phyloP scores from a whole-genome alignment of 1,284 basidiomycete species.

The Moesziomyces sp. region DNA sequence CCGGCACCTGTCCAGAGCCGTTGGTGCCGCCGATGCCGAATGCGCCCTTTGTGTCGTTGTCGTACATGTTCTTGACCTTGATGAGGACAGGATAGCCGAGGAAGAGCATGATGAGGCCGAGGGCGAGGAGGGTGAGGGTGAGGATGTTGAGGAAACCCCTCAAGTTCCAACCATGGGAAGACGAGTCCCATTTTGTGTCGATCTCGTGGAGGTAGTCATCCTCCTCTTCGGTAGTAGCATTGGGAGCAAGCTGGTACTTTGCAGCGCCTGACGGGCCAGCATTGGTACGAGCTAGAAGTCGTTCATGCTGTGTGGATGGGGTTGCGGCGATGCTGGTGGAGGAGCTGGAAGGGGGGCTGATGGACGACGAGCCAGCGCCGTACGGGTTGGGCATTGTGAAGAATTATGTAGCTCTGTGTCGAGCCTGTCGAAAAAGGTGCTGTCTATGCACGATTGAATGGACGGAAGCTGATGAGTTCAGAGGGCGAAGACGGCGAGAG shows the following conservation, averaged over 20 bases:
- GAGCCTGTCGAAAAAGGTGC: background rate
- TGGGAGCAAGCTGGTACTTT: slow-evolving; percentile 29
- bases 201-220: slow-evolving; percentile 61
- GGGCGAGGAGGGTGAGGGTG: slow-evolving; percentile 54
- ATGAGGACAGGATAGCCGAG: slow-evolving; percentile 64
- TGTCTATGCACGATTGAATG: background rate
- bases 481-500: no score
- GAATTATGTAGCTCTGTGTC: no score
- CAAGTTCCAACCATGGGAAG: slow-evolving; percentile 45
- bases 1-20: slow-evolving; percentile 60
- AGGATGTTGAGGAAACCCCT: slow-evolving; percentile 58
- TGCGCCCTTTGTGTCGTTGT: slow-evolving; percentile 46
- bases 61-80: slow-evolving; percentile 49
- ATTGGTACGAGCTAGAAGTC: slow-evolving; percentile 13
- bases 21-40: slow-evolving; percentile 77
- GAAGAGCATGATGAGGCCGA: slow-evolving; percentile 61
- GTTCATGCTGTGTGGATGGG: slow-evolving; percentile 18
- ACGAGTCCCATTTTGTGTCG: slow-evolving; percentile 50
- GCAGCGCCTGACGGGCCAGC: slow-evolving; percentile 2
- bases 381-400: slow-evolving; percentile 26
- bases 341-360: slow-evolving; percentile 31
- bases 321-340: slow-evolving; percentile 31
- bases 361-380: slow-evolving; percentile 20
- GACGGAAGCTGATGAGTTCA: no score
- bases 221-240: slow-evolving; percentile 38